Base-by-base conservation (phyloP, 306 rosid genomes). In the Corylus americana region DNA sequence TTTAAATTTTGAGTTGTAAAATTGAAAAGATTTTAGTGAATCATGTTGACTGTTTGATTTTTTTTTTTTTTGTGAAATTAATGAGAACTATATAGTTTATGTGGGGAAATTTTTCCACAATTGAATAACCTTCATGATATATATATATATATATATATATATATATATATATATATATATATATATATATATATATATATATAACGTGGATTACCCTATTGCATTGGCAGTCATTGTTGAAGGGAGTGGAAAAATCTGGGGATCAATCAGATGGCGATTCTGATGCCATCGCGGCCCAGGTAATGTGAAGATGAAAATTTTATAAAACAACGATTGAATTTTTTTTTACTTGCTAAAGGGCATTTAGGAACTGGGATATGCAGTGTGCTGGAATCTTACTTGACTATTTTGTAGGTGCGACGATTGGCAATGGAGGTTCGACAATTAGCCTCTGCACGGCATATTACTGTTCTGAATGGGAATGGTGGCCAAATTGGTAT, bases 211-310 rank as follows among this genome's bases (percentile, higher is more conserved):
- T 67, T 55, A 16, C 51, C 70, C 39, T 22, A 42, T 78, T 80
- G 35, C 68, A 27, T 45, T 75, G 25, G 57, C 79, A 95, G 99
- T 72, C 79, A 74, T 58, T 96, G 83, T 85, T 96, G 83, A 89
- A 90, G 78, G 96, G 93, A 73, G 71, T 81, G 45, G 98, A 93
- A 74, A 91, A 91, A 75, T 75, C 86, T 27, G 87, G 89, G 70
- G 97, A 90, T 13, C 92, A 87, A 20, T 58, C 85, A 17, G 97
- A 86, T 4, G 90, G 90, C 27, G 97, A 91, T 82, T 78, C 84
- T 80, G 98, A 96, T 82, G 91, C 93, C 62, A 50, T 93, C 70
- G 89, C 94, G 17, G 85, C 90, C 42, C 96, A 95, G 98, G 99
- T 93, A 83, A 53, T 47, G 50, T 44, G 8, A 35, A 35, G 5